Evolutionary conservation across 805 yeast species (phyloP).

Genomic region (Priceomyces fermenticarens): DNA sequence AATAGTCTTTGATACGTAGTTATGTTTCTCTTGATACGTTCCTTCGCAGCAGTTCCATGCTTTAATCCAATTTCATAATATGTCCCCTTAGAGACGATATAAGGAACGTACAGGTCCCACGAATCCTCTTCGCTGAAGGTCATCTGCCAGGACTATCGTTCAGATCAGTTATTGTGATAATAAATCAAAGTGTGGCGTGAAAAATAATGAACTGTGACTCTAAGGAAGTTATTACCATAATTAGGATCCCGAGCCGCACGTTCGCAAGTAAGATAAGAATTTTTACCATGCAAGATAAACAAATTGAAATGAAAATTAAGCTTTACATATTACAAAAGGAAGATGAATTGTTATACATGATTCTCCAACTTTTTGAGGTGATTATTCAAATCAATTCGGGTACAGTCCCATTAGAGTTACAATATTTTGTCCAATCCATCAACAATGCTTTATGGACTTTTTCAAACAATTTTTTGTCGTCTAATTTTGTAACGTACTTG

Average conservation of each 20-base stretch:
- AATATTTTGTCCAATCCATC: slow-evolving; percentile 37
- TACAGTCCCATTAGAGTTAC: slow-evolving; percentile 12
- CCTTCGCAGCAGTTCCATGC: not conserved
- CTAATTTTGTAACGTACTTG: slow-evolving; percentile 29
- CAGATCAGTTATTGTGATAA: no score
- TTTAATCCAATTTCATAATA: not conserved
- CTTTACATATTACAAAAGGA: no score
- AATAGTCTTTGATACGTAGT: not conserved
- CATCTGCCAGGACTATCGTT: no score
- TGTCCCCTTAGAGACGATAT: not conserved
- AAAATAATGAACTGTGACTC: no score
- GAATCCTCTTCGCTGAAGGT: not conserved
- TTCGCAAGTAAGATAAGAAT: no score
- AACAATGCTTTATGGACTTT: slow-evolving; percentile 28
- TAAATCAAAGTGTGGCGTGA: no score
- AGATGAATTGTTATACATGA: no score
- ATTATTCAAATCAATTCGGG: not conserved
- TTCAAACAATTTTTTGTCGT: slow-evolving; percentile 27
- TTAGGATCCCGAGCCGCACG: no score
- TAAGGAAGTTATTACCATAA: no score
- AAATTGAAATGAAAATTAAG: no score
- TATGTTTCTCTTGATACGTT: not conserved
- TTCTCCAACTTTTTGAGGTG: no score
- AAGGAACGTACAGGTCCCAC: not conserved
- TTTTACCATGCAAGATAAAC: no score